phyloP scores from a whole-genome alignment of 2,329 filamentous ascomycete species.

The Parastagonospora nodorum region DNA sequence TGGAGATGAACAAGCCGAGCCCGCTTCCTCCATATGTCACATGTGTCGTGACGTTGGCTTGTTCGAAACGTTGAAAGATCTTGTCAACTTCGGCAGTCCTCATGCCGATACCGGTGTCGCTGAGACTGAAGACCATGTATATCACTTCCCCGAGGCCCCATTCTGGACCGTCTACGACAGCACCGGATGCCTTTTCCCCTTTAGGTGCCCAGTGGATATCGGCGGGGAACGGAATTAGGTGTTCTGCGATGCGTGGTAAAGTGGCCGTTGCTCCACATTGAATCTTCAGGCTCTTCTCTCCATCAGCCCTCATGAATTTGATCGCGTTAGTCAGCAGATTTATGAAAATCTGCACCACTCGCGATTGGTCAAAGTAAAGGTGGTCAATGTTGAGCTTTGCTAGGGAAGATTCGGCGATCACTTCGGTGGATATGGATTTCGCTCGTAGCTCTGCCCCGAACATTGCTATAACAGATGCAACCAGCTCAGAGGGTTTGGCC shows the following conservation, averaged over 20 bases:
- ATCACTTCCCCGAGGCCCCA: conserved; percentile 18
- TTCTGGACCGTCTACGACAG: conserved; percentile 2
- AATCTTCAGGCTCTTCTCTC: not conserved
- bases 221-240: not conserved
- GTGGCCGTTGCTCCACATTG: not conserved
- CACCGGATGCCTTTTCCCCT: not conserved
- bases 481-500: conserved; percentile 35
- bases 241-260: not conserved
- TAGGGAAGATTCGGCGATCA: conserved; percentile 42
- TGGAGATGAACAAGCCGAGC: conserved; percentile 32
- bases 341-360: conserved; percentile 71
- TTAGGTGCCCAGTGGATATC: not conserved
- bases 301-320: conserved; percentile 42
- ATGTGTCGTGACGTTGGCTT: conserved; percentile 29
- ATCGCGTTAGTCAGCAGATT: conserved; percentile 67
- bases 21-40: conserved; percentile 44
- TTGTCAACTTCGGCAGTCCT: conserved; percentile 45
- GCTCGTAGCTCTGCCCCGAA: conserved; percentile 39
- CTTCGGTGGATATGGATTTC: conserved; percentile 24
- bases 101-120: conserved; percentile 50
- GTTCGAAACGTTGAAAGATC: conserved; percentile 40
- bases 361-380: conserved; percentile 47
- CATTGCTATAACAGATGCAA: conserved; percentile 36
- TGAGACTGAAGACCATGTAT: conserved; percentile 35
- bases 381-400: conserved; percentile 39